Evolutionary conservation across 768 basidiomycete species (phyloP).

Genomic region (Mycena latifolia): DNA sequence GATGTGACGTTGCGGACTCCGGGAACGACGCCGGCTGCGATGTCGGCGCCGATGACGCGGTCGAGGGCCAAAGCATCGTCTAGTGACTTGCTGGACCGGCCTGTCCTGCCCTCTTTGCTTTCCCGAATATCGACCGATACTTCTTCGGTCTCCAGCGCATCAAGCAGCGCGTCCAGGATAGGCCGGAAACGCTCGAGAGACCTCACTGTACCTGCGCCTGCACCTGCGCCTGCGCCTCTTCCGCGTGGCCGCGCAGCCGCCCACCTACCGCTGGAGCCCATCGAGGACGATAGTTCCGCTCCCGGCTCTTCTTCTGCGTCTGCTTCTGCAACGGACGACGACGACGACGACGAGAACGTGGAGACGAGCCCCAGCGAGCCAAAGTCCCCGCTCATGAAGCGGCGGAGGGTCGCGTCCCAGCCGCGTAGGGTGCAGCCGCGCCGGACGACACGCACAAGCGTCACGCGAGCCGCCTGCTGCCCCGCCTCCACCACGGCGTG

Average conservation of each 20-base stretch:
- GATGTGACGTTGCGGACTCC: constrained; percentile 79
- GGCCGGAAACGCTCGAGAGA: constrained; percentile 28
- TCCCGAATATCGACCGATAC: constrained; percentile 33
- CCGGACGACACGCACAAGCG: constrained; percentile 10
- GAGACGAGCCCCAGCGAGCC: constrained; percentile 18
- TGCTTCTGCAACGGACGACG: background rate
- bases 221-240: background rate
- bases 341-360: background rate
- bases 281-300: constrained; percentile 23
- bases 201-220: background rate
- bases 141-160: constrained; percentile 28
- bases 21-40: constrained; percentile 31
- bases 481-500: constrained; percentile 8
- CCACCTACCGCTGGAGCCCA: background rate
- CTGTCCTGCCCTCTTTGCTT: constrained; percentile 22
- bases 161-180: constrained; percentile 2
- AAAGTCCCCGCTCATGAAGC: constrained; percentile 23
- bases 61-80: constrained; percentile 16
- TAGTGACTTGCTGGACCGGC: background rate
- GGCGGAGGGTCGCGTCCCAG: constrained; percentile 20
- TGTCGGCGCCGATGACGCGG: constrained; percentile 17
- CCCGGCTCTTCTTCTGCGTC: constrained; percentile 7
- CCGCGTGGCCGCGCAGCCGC: background rate
- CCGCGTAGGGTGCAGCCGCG: constrained; percentile 30
- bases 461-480: constrained; percentile 12